Evolutionary conservation across 1,284 basidiomycete genomes (phyloP).

Genomic region (Austroboletus olivaceoglutinosus): DNA sequence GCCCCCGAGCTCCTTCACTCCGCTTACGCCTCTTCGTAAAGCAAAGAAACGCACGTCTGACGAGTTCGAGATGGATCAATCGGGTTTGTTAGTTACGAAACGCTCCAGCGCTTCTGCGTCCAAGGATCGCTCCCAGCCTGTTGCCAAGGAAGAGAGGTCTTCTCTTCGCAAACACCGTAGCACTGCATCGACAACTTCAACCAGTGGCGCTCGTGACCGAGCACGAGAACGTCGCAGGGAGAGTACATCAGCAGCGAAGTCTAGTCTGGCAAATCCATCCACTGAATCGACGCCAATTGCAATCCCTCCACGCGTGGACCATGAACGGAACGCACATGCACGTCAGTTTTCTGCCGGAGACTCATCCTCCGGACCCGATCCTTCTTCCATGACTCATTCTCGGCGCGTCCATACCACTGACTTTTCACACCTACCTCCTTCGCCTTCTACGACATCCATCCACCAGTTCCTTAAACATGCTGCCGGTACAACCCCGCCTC

Average conservation of each 20-base stretch:
- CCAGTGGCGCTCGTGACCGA: slow-evolving; percentile 41
- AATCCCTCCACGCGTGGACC: slow-evolving; percentile 34
- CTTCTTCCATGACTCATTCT: slow-evolving; percentile 38
- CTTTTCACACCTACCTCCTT: slow-evolving; percentile 86
- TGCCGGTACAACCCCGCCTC: slow-evolving; percentile 46
- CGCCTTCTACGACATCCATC: slow-evolving; percentile 81
- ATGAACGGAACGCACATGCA: slow-evolving; percentile 43
- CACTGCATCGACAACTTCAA: slow-evolving; percentile 53
- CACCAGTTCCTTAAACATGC: slow-evolving; percentile 75
- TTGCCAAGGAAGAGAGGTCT: slow-evolving; percentile 47
- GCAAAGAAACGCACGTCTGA: slow-evolving; percentile 77
- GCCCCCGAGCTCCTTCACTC: slow-evolving; percentile 62
- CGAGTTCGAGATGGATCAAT: slow-evolving; percentile 76
- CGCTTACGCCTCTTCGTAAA: slow-evolving; percentile 47
- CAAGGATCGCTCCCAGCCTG: slow-evolving; percentile 28
- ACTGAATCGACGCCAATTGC: slow-evolving; percentile 27
- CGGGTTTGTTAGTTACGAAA: slow-evolving; percentile 58
- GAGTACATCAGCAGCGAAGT: slow-evolving; percentile 45
- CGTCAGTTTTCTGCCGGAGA: slow-evolving; percentile 67
- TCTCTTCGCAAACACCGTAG: slow-evolving; percentile 69
- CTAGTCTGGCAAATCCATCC: slow-evolving; percentile 19
- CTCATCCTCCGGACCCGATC: slow-evolving; percentile 58
- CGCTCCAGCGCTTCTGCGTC: slow-evolving; percentile 31
- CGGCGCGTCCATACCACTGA: slow-evolving; percentile 69
- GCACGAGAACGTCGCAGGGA: slow-evolving; percentile 65